Percentiles rank a stretch among this genome's conserved stretches.
These are phyloP conservation scores for Nephelium lappaceum DNA, from an alignment of 345 rosid genomes.

Conservation along the genomic window DNA sequence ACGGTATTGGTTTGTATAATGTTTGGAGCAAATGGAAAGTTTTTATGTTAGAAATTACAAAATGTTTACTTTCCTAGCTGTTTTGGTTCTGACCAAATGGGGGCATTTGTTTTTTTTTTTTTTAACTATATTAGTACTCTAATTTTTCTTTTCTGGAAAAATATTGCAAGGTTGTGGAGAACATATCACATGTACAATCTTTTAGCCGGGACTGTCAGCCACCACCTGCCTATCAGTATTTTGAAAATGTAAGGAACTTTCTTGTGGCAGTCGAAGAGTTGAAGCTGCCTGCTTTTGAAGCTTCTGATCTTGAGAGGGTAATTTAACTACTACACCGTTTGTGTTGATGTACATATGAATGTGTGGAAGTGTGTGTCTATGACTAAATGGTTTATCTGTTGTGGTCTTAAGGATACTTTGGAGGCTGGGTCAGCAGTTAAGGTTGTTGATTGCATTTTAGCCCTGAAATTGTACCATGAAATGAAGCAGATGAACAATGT, in stretches of 20 bases:
- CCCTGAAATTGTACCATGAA: constrained; percentile 76
- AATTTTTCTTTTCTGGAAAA: constrained; percentile 8
- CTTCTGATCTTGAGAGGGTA: constrained; percentile 96
- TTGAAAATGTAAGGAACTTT: constrained; percentile 90
- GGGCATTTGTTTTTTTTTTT: not conserved
- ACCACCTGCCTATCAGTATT: constrained; percentile 80
- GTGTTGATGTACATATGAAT: not conserved
- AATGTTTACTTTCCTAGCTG: not conserved
- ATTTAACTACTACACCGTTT: not conserved
- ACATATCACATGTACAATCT: constrained; percentile 45
- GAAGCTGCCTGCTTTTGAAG: constrained; percentile 86
- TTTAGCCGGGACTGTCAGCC: constrained; percentile 64
- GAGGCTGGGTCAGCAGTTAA: constrained; percentile 79
- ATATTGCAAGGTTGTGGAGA: constrained; percentile 75
- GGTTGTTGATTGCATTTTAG: constrained; percentile 85
- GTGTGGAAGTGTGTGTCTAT: not conserved
- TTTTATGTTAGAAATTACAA: not conserved
- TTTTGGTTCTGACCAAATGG: not conserved
- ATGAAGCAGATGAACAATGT: constrained; percentile 56
- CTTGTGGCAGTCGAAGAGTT: constrained; percentile 76
- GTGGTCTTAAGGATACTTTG: constrained; percentile 59
- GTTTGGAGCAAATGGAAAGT: not conserved
- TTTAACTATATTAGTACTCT: not conserved
- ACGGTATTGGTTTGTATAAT: not conserved
- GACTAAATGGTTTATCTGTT: constrained; percentile 18